A percentile compares a stretch with the other conserved stretches of the same genome.
Conservation (phyloP, 2,329 filamentous ascomycete genomes). For the Pyrenochaeta sp. region DNA sequence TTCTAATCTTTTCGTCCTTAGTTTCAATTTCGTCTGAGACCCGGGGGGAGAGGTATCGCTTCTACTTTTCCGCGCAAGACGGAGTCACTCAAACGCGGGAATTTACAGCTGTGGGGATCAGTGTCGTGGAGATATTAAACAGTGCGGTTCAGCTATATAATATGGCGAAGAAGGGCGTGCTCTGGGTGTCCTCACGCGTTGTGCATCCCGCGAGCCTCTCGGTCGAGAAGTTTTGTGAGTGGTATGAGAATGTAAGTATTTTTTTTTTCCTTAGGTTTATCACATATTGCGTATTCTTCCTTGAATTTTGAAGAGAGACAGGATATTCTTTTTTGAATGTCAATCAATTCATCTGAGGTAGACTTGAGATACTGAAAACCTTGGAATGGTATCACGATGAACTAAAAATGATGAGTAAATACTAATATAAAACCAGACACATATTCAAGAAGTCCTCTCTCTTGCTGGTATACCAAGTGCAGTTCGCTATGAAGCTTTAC, state of each 20-base stretch:
- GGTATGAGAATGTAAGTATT: constrained; percentile 38
- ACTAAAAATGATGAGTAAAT: neutral
- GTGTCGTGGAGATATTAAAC: too few species aligned
- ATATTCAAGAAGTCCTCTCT: constrained; percentile 30
- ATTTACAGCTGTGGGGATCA: too few species aligned
- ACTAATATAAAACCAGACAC: constrained; percentile 5
- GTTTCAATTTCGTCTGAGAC: too few species aligned
- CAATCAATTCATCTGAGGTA: too few species aligned
- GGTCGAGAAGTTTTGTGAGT: constrained; percentile 24
- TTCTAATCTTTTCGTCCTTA: too few species aligned
- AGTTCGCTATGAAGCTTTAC: constrained; percentile 30
- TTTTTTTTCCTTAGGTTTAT: neutral
- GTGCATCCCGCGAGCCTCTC: constrained; percentile 10
- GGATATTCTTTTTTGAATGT: too few species aligned
- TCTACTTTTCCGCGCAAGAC: too few species aligned
- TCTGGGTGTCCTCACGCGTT: constrained; percentile 38
- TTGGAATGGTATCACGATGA: too few species aligned
- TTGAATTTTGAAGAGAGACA: too few species aligned
- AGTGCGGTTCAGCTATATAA: neutral
- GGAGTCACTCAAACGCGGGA: too few species aligned
- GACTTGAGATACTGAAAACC: too few species aligned
- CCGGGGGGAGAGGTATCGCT: too few species aligned
- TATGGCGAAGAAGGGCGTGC: constrained; percentile 33
- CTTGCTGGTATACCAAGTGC: constrained; percentile 34
- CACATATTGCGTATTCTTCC: neutral